These are phyloP conservation scores for Alternaria hordeiaustralica DNA, from an alignment of 2,329 filamentous ascomycete genomes.

Conservation along the genomic window DNA sequence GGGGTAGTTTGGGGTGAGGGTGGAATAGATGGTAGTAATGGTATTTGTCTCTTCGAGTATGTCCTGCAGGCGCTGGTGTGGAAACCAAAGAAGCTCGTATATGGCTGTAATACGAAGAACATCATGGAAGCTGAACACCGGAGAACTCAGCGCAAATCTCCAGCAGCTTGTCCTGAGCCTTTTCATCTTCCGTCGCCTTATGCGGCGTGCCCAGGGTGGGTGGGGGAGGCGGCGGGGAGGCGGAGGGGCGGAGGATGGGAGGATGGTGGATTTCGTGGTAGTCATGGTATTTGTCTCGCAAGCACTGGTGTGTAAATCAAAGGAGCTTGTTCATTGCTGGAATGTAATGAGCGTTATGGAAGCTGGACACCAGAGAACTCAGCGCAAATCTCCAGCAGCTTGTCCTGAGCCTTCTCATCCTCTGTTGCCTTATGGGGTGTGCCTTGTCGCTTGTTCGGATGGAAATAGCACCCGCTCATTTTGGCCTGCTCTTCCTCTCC, in stretches of 20 bases:
- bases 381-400: slow-evolving; percentile 50
- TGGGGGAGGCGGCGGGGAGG: too few species aligned
- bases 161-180: slow-evolving; percentile 55
- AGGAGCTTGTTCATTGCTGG: too few species aligned
- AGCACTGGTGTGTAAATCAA: too few species aligned
- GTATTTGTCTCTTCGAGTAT: too few species aligned
- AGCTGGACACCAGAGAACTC: slow-evolving; percentile 45
- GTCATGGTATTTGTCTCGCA: too few species aligned
- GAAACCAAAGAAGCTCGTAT: too few species aligned
- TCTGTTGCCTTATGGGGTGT: slow-evolving; percentile 35
- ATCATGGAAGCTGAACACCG: slow-evolving; percentile 39
- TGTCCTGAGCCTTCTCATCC: slow-evolving; percentile 54
- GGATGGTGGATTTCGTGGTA: too few species aligned
- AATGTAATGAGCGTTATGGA: slow-evolving; percentile 5
- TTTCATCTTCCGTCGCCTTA: slow-evolving; percentile 44
- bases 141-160: slow-evolving; percentile 47
- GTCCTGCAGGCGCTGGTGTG: too few species aligned
- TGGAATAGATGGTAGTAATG: too few species aligned
- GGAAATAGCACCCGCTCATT: slow-evolving; percentile 51
- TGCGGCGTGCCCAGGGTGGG: slow-evolving; percentile 27
- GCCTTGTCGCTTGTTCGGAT: slow-evolving; percentile 36
- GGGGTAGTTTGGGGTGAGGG: too few species aligned
- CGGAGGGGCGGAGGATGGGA: too few species aligned
- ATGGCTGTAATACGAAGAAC: too few species aligned
- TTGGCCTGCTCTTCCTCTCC: slow-evolving; percentile 41